These are phyloP conservation scores for Tuctoria greenei DNA, from an alignment of 176 grass and related monocot genomes.

Conservation along the genomic window DNA sequence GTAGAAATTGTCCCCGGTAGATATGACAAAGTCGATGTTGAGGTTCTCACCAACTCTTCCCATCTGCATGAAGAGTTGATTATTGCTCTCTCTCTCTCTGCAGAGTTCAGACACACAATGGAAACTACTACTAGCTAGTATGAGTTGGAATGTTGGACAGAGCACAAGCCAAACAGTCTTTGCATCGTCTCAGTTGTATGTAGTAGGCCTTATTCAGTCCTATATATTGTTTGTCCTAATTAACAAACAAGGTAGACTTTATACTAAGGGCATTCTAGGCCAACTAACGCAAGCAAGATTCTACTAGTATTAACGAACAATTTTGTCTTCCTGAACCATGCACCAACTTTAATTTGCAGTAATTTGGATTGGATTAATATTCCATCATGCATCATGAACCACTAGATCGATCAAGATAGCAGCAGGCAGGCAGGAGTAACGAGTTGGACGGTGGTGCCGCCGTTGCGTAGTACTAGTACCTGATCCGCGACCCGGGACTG, in stretches of 20 bases:
- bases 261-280: background rate
- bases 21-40: constrained; percentile 78
- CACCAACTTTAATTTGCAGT: background rate
- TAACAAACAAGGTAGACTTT: background rate
- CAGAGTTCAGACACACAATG: too few species aligned
- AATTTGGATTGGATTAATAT: too few species aligned
- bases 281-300: background rate
- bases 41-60: constrained; percentile 61
- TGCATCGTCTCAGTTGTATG: too few species aligned
- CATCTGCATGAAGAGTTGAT: constrained; percentile 68
- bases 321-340: background rate
- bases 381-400: background rate
- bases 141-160: background rate
- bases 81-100: too few species aligned
- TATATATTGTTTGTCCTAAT: too few species aligned
- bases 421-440: too few species aligned
- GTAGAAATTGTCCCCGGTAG: constrained; percentile 89
- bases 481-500: constrained; percentile 70
- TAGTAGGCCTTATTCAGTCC: background rate
- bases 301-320: constrained; percentile 7
- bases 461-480: constrained; percentile 42
- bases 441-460: background rate
- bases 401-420: background rate
- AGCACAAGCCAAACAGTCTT: background rate
- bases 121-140: too few species aligned